These are phyloP conservation scores for Aspergillus glaucus DNA, from an alignment of 2,329 filamentous ascomycete species.

Conservation along the genomic window DNA sequence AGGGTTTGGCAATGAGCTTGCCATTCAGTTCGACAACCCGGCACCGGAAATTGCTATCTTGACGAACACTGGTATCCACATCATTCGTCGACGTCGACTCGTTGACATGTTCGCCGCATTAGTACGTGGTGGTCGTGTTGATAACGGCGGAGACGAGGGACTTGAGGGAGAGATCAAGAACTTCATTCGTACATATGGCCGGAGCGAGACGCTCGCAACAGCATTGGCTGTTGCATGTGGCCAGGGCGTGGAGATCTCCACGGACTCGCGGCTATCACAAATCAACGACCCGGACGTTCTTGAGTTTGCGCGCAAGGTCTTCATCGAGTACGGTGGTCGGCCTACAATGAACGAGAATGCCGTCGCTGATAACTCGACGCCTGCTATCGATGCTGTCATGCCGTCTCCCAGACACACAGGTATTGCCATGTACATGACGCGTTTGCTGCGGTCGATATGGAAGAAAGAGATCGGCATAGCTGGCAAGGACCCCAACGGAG, in stretches of 20 bases:
- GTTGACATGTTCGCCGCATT: slow-evolving; percentile 88
- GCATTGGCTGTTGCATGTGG: slow-evolving; percentile 92
- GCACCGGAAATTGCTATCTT: slow-evolving; percentile 82
- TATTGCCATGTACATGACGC: slow-evolving; percentile 76
- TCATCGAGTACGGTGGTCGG: slow-evolving; percentile 88
- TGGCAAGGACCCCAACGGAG: slow-evolving; percentile 50
- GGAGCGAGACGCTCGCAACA: slow-evolving; percentile 81
- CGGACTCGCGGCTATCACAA: slow-evolving; percentile 62
- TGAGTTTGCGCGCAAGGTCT: slow-evolving; percentile 76
- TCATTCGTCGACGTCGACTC: slow-evolving; percentile 73
- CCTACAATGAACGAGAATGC: slow-evolving; percentile 77
- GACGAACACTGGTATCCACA: slow-evolving; percentile 83
- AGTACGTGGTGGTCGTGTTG: slow-evolving; percentile 62
- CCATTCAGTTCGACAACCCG: slow-evolving; percentile 85
- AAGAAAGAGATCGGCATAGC: slow-evolving; percentile 65
- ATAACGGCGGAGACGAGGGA: slow-evolving; percentile 64
- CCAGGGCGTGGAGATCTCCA: slow-evolving; percentile 74
- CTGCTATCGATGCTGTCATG: slow-evolving; percentile 72
- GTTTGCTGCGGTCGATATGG: slow-evolving; percentile 87
- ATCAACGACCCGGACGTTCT: slow-evolving; percentile 78
- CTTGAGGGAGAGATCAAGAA: slow-evolving; percentile 74
- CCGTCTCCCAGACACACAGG: slow-evolving; percentile 87
- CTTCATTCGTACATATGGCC: slow-evolving; percentile 79
- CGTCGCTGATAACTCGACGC: slow-evolving; percentile 51
- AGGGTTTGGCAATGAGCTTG: slow-evolving; percentile 91